phyloP scores from a whole-genome alignment of 768 basidiomycete species.

The Kwoniella europaea region DNA sequence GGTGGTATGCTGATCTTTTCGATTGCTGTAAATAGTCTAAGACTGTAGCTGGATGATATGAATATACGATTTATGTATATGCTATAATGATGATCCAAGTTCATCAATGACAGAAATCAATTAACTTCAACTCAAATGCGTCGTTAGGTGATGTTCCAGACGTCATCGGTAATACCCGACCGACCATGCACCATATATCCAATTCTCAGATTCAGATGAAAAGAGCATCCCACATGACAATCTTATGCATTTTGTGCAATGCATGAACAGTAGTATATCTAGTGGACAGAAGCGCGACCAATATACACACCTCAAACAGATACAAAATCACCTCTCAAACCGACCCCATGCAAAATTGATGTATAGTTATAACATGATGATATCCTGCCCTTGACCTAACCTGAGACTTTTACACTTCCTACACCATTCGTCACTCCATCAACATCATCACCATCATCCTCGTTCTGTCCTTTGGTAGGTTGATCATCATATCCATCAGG shows the following conservation, averaged over 20 bases:
- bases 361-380: background rate
- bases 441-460: slow-evolving; percentile 8
- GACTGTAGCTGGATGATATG: no score
- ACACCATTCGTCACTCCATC: slow-evolving; percentile 19
- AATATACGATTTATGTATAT: no score
- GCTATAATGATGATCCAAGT: background rate
- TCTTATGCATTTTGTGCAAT: no score
- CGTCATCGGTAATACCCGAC: slow-evolving; percentile 11
- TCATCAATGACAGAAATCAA: background rate
- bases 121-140: background rate
- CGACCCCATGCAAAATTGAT: slow-evolving; percentile 7
- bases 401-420: slow-evolving; percentile 13
- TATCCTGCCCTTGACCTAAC: background rate
- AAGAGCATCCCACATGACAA: background rate
- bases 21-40: no score
- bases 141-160: background rate
- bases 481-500: slow-evolving; percentile 22
- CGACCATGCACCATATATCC: background rate
- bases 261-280: background rate
- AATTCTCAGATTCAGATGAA: no score
- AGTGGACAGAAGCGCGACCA: background rate
- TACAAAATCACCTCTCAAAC: background rate
- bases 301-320: slow-evolving; percentile 7
- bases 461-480: slow-evolving; percentile 9
- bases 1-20: no score